Conservation (phyloP, 768 basidiomycete genomes). For the Daedaleopsis nitida region DNA sequence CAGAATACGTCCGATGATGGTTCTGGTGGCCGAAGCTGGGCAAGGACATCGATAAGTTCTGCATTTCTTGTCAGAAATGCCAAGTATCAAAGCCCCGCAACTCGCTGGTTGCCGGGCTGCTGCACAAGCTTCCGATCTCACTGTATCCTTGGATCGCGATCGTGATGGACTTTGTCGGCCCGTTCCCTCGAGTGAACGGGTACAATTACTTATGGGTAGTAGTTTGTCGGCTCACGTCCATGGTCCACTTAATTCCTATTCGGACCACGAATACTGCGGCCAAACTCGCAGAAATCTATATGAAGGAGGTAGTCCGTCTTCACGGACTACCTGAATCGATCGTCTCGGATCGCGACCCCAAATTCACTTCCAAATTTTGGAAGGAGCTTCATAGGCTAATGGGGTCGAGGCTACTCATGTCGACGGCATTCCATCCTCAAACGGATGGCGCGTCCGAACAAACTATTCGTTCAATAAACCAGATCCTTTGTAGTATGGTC, state of each 20-base stretch:
- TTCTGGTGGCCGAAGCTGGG: slow-evolving; percentile 39
- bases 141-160: slow-evolving; percentile 39
- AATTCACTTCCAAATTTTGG: slow-evolving; percentile 43
- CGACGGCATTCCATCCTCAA: slow-evolving; percentile 36
- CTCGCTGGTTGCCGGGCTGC: slow-evolving; percentile 28
- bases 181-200: slow-evolving; percentile 30
- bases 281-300: slow-evolving; percentile 19
- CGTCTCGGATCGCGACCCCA: slow-evolving; percentile 32
- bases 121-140: slow-evolving; percentile 34
- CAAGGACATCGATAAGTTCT: slow-evolving; percentile 21
- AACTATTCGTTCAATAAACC: slow-evolving; percentile 13
- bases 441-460: slow-evolving; percentile 31
- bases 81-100: slow-evolving; percentile 20
- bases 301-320: slow-evolving; percentile 22
- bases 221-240: slow-evolving; percentile 23
- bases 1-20: slow-evolving; percentile 34
- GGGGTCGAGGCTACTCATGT: slow-evolving; percentile 27
- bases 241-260: slow-evolving; percentile 22
- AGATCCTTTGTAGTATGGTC: slow-evolving; percentile 16
- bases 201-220: slow-evolving; percentile 32
- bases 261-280: slow-evolving; percentile 16
- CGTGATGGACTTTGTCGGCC: slow-evolving; percentile 43
- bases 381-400: slow-evolving; percentile 19
- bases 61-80: slow-evolving; percentile 24
- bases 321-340: slow-evolving; percentile 29